These are phyloP conservation scores for Aspergillus avenaceus DNA, from an alignment of 495 filamentous ascomycete genomes.

Conservation along the genomic window DNA sequence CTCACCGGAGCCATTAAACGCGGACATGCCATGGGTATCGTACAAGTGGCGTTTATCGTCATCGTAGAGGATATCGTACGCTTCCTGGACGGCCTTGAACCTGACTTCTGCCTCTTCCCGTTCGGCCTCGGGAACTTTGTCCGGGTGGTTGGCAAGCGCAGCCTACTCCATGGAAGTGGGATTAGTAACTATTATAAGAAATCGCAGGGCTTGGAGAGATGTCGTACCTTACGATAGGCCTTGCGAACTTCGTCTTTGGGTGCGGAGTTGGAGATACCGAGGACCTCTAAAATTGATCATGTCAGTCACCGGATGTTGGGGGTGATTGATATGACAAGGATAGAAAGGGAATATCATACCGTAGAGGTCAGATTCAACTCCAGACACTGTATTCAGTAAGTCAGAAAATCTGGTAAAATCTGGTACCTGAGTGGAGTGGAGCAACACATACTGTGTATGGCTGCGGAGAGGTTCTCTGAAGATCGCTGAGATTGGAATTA, in stretches of 20 bases:
- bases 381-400: slow-evolving; percentile 29
- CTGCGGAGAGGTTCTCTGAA: neutral
- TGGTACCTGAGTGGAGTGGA: neutral
- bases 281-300: slow-evolving; percentile 53
- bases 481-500: neutral
- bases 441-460: neutral
- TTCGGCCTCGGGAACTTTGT: slow-evolving; percentile 88
- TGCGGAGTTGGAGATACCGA: slow-evolving; percentile 66
- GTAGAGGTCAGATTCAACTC: slow-evolving; percentile 41
- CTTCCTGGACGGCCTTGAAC: slow-evolving; percentile 88
- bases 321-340: neutral
- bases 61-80: slow-evolving; percentile 96
- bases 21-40: slow-evolving; percentile 90
- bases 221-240: slow-evolving; percentile 86
- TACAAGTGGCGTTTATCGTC: slow-evolving; percentile 89
- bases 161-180: slow-evolving; percentile 49
- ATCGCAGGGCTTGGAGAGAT: neutral
- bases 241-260: slow-evolving; percentile 88
- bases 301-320: slow-evolving; percentile 7
- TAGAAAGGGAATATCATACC: slow-evolving; percentile 22
- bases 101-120: slow-evolving; percentile 78
- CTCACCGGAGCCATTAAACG: slow-evolving; percentile 72
- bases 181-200: slow-evolving; percentile 1
- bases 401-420: neutral
- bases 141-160: slow-evolving; percentile 83